Conservation (phyloP, 2,329 filamentous ascomycete genomes). For the Escovopsis sp. region DNA sequence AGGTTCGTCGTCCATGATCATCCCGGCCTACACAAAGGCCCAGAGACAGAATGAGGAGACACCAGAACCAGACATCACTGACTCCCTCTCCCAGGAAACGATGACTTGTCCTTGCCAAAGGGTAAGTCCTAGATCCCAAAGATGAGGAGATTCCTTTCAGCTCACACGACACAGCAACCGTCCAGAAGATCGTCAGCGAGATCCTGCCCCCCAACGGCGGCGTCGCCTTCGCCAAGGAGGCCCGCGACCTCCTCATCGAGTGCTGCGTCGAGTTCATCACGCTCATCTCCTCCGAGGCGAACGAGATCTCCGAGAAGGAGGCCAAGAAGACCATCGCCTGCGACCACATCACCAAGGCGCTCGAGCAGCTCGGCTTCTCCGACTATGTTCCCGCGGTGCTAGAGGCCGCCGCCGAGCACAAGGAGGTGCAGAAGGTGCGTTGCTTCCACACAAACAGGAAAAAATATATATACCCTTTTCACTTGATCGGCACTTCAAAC, state of each 20-base stretch:
- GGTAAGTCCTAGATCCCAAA: slow-evolving; percentile 24
- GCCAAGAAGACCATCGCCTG: slow-evolving; percentile 98
- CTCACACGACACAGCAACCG: slow-evolving; percentile 37
- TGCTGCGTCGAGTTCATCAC: slow-evolving; percentile 99
- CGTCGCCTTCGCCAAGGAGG: slow-evolving; percentile 85
- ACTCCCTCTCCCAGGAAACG: slow-evolving; percentile 30
- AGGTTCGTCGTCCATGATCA: slow-evolving; percentile 22
- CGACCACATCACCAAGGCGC: slow-evolving; percentile 90
- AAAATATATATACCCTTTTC: too few relatives aligned
- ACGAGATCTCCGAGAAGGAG: slow-evolving; percentile 97
- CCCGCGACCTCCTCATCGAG: slow-evolving; percentile 87
- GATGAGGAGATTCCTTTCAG: neutral
- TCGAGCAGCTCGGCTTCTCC: slow-evolving; percentile 81
- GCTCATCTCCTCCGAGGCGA: slow-evolving; percentile 93
- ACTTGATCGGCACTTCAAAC: too few relatives aligned
- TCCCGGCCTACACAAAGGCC: too few relatives aligned
- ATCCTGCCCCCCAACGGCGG: slow-evolving; percentile 65
- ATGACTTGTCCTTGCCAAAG: slow-evolving; percentile 50
- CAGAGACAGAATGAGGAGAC: too few relatives aligned
- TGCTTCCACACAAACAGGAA: too few relatives aligned
- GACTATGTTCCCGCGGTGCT: slow-evolving; percentile 83
- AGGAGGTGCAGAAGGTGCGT: slow-evolving; percentile 73
- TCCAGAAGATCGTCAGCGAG: slow-evolving; percentile 83
- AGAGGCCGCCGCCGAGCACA: slow-evolving; percentile 79
- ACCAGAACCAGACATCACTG: neutral